phyloP scores from a whole-genome alignment of 176 grass and related monocot genomes.

The Triticum dicoccoides region DNA sequence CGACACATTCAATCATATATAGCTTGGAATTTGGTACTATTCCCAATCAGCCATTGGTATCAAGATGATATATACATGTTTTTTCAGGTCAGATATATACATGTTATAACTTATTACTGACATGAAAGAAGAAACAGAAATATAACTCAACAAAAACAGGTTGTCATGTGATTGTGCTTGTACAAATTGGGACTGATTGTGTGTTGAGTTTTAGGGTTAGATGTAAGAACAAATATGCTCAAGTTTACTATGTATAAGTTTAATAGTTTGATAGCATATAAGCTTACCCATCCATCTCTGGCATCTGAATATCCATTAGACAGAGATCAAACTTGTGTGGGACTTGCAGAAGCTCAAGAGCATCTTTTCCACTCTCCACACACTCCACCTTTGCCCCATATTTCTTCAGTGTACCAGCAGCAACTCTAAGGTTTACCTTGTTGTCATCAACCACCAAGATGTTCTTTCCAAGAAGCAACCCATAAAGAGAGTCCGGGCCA shows the following conservation, averaged over 20 bases:
- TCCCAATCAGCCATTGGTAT: background rate
- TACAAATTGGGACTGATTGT: background rate
- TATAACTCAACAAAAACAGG: background rate
- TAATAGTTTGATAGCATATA: background rate
- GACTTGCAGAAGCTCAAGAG: slow-evolving; percentile 70
- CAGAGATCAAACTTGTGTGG: slow-evolving; percentile 93
- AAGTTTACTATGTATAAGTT: background rate
- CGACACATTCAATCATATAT: background rate
- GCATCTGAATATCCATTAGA: slow-evolving; percentile 99
- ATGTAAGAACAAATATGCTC: background rate
- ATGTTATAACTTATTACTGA: background rate
- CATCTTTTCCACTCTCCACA: slow-evolving; percentile 88
- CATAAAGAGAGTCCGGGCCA: slow-evolving; percentile 47
- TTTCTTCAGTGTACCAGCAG: slow-evolving; percentile 85
- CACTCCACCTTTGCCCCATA: slow-evolving; percentile 86
- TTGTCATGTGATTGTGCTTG: background rate
- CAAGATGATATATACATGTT: background rate
- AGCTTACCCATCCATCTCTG: slow-evolving; percentile 98
- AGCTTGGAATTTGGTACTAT: background rate
- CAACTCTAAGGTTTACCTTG: slow-evolving; percentile 93
- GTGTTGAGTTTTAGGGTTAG: background rate
- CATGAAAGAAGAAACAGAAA: slow-evolving; percentile 4
- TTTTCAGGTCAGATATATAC: background rate
- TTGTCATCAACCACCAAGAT: slow-evolving; percentile 99
- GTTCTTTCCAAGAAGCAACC: slow-evolving; percentile 69